These are phyloP conservation scores for Monascus ruber DNA, from an alignment of 2,329 filamentous ascomycete genomes.

Conservation along the genomic window DNA sequence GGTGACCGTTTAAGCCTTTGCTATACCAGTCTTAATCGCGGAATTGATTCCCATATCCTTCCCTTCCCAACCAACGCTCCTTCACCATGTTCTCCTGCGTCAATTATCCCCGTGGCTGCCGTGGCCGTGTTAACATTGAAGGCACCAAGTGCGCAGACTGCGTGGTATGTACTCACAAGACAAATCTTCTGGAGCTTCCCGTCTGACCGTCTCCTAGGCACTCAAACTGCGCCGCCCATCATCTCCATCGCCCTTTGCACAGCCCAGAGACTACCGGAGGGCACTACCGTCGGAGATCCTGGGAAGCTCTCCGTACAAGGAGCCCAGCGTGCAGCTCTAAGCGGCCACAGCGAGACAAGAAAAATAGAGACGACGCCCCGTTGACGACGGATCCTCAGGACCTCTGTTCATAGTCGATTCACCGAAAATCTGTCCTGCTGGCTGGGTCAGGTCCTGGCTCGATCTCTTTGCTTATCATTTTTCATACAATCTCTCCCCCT, in stretches of 20 bases:
- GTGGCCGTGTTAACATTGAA: conserved; percentile 32
- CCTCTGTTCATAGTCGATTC: too few species aligned
- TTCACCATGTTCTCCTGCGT: conserved; percentile 36
- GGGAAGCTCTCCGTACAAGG: conserved; percentile 15
- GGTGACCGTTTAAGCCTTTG: too few species aligned
- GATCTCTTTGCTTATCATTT: too few species aligned
- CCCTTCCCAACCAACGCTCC: not conserved
- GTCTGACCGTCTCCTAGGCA: conserved; percentile 15
- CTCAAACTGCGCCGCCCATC: conserved; percentile 28
- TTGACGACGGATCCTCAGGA: too few species aligned
- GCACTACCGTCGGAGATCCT: conserved; percentile 22
- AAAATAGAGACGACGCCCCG: too few species aligned
- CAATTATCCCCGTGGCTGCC: conserved; percentile 38
- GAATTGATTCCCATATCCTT: not conserved
- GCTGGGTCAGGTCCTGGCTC: too few species aligned
- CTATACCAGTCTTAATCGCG: too few species aligned
- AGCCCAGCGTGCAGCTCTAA: not conserved
- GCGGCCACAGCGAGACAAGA: too few species aligned
- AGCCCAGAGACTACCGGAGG: conserved; percentile 27
- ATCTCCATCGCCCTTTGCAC: conserved; percentile 29
- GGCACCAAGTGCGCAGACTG: conserved; percentile 36
- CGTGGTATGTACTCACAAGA: conserved; percentile 25
- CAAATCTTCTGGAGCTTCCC: not conserved
- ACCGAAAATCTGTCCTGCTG: too few species aligned
- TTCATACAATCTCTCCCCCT: too few species aligned